A percentile compares a stretch with the other conserved stretches of the same genome.
Conservation (phyloP, 2,329 filamentous ascomycete genomes). For the Graphilbum fragrans region DNA sequence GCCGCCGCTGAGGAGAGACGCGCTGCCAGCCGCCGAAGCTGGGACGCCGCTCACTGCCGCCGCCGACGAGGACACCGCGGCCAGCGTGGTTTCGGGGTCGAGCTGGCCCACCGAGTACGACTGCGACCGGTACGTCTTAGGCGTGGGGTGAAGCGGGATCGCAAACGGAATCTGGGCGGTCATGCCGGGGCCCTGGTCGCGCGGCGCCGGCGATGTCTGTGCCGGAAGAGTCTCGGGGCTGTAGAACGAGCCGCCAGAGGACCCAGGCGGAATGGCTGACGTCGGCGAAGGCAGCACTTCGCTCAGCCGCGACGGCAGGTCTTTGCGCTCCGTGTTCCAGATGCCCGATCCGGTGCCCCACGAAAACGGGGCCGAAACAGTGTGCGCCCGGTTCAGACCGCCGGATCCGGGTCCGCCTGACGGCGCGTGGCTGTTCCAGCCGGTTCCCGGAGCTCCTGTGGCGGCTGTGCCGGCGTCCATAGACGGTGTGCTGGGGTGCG, state of each 20-base stretch:
- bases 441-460: conserved; percentile 4
- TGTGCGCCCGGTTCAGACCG: conserved; percentile 35
- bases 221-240: conserved; percentile 29
- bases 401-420: conserved; percentile 30
- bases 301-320: conserved; percentile 59
- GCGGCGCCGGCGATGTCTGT: conserved; percentile 38
- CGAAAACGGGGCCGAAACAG: conserved; percentile 40
- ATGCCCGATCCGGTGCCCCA: conserved; percentile 72
- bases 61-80: conserved; percentile 14
- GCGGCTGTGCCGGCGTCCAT: conserved; percentile 40
- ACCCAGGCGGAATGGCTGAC: conserved; percentile 39
- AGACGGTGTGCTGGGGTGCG: conserved; percentile 70
- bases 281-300: conserved; percentile 69
- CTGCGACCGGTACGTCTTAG: conserved; percentile 88
- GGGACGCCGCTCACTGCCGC: no score
- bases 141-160: conserved; percentile 78
- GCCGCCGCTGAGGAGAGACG: neutral
- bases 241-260: conserved; percentile 33
- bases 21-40: conserved; percentile 23
- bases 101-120: conserved; percentile 92
- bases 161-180: conserved; percentile 69
- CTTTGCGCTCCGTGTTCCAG: conserved; percentile 70
- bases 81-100: conserved; percentile 47
- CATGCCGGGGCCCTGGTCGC: conserved; percentile 31
- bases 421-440: conserved; percentile 42